Conservation (phyloP, 768 basidiomycete species). For the Pluteus cervinus region DNA sequence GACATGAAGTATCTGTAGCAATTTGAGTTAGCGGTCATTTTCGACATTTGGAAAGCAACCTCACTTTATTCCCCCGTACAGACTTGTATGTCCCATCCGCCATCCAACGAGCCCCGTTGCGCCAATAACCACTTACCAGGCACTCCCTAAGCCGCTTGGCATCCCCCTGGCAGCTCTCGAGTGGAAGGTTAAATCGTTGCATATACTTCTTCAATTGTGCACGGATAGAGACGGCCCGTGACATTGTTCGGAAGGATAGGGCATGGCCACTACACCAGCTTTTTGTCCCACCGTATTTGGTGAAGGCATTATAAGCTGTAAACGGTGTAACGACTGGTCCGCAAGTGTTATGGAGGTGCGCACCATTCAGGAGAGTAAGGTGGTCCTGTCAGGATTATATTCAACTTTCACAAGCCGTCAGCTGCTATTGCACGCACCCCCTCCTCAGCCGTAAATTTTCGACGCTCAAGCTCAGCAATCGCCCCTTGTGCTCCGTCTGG, state of each 20-base stretch:
- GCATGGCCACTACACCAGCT: conserved; percentile 93
- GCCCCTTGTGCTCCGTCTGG: conserved; percentile 83
- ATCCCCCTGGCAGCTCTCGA: conserved; percentile 88
- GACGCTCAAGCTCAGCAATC: conserved; percentile 82
- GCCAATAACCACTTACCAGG: conserved; percentile 89
- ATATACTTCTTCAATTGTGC: conserved; percentile 95
- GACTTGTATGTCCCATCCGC: conserved; percentile 92
- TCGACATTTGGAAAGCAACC: conserved; percentile 18
- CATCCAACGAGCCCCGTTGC: conserved; percentile 86
- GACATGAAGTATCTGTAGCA: conserved; percentile 67
- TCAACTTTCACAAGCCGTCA: neutral
- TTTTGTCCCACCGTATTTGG: conserved; percentile 73
- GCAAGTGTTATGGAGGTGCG: conserved; percentile 2
- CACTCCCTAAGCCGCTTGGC: conserved; percentile 78
- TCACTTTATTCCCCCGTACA: conserved; percentile 77
- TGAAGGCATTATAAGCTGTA: conserved; percentile 90
- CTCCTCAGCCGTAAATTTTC: conserved; percentile 98
- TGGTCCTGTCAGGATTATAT: conserved; percentile 61
- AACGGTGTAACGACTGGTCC: conserved; percentile 1
- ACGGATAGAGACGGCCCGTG: conserved; percentile 89
- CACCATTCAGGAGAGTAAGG: conserved; percentile 88
- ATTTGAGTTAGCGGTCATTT: too few relatives aligned
- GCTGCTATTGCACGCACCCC: conserved; percentile 51
- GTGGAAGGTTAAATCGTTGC: conserved; percentile 77
- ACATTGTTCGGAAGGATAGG: conserved; percentile 90